These are phyloP conservation scores for Drechslera avenae DNA, from an alignment of 2,329 filamentous ascomycete species.

Conservation along the genomic window DNA sequence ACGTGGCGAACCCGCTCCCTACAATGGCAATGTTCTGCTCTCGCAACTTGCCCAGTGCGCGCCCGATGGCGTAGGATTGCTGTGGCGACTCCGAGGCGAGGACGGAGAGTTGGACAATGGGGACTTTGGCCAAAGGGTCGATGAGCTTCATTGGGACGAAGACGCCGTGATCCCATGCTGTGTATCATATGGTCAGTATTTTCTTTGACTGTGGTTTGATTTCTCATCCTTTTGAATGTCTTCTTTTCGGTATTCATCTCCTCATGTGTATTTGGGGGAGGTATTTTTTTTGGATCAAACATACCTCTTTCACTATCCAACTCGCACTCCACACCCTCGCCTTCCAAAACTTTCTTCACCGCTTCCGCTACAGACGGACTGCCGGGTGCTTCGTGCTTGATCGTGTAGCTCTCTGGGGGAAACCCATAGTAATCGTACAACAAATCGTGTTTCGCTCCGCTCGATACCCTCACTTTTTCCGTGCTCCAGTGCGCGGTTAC, in stretches of 20 bases:
- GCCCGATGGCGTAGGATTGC: slow-evolving; percentile 59
- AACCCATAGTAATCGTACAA: slow-evolving; percentile 67
- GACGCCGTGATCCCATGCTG: slow-evolving; percentile 66
- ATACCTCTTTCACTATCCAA: slow-evolving; percentile 43
- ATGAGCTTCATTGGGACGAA: slow-evolving; percentile 64
- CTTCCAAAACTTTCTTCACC: slow-evolving; percentile 52
- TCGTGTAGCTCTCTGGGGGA: slow-evolving; percentile 59
- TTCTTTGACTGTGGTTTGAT: too few relatives aligned
- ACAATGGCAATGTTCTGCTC: slow-evolving; percentile 62
- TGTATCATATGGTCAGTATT: neutral
- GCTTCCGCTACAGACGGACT: slow-evolving; percentile 60
- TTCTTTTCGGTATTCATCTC: too few relatives aligned
- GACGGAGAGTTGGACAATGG: slow-evolving; percentile 64
- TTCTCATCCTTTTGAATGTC: too few relatives aligned
- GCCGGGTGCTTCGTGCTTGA: slow-evolving; percentile 63
- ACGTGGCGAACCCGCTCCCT: slow-evolving; percentile 64
- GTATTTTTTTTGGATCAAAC: slow-evolving; percentile 3
- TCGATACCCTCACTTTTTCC: slow-evolving; percentile 57
- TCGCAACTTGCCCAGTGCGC: slow-evolving; percentile 58
- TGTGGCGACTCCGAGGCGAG: slow-evolving; percentile 58
- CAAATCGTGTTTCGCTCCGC: slow-evolving; percentile 54
- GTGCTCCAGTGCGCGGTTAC: slow-evolving; percentile 66
- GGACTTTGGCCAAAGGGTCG: slow-evolving; percentile 58
- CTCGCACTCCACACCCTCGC: slow-evolving; percentile 51
- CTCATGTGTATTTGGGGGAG: too few relatives aligned